phyloP scores from a whole-genome alignment of 1,139 yeast species.

The Blastobotrys elegans region DNA sequence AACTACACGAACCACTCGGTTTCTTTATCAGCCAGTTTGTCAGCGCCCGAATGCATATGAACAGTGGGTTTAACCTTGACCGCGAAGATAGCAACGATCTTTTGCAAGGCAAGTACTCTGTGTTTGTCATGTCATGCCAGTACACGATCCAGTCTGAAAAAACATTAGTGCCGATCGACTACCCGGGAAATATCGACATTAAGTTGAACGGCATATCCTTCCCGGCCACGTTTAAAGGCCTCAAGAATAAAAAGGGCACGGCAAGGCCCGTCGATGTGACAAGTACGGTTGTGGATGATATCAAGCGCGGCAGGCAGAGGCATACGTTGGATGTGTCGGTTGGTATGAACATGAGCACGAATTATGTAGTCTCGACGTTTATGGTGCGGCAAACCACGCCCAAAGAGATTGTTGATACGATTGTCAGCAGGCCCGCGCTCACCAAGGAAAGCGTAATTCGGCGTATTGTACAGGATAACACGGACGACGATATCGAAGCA shows the following conservation, averaged over 20 bases:
- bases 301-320: constrained; percentile 8
- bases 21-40: constrained; percentile 21
- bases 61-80: constrained; percentile 19
- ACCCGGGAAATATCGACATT: constrained; percentile 26
- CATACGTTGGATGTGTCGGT: constrained; percentile 27
- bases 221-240: constrained; percentile 29
- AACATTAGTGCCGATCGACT: constrained; percentile 17
- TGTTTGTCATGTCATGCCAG: constrained; percentile 19
- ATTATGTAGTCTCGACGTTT: constrained; percentile 30
- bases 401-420: constrained; percentile 26
- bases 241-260: constrained; percentile 38
- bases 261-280: constrained; percentile 39
- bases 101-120: constrained; percentile 9
- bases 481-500: constrained; percentile 38
- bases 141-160: background rate
- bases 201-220: constrained; percentile 20
- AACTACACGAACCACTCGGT: constrained; percentile 24
- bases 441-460: constrained; percentile 27
- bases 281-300: constrained; percentile 12
- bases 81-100: constrained; percentile 14
- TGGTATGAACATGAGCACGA: constrained; percentile 20
- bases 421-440: constrained; percentile 29
- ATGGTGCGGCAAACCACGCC: constrained; percentile 25
- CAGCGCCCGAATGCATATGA: constrained; percentile 16
- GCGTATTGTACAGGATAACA: constrained; percentile 24